Evolutionary conservation across 768 basidiomycete species (phyloP), one percentile per base, ranked within the genome.

Genomic region (Hygrocybe punicea): DNA sequence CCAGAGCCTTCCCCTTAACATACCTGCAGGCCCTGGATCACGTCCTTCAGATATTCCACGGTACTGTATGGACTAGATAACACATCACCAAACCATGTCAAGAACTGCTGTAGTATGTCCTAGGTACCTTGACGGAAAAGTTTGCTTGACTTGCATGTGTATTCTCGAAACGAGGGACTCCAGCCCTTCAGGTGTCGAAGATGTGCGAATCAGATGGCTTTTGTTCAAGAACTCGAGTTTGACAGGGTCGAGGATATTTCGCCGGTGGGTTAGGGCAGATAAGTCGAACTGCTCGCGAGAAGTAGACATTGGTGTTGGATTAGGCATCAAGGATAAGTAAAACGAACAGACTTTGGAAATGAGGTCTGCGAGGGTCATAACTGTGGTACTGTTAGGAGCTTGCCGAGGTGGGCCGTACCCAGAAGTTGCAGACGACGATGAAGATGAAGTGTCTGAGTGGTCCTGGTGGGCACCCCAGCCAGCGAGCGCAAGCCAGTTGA

Each of bases 401-500:
- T 75, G 73, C 33, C 76, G 71, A 7, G 65, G 37, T 25, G 56
- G 62, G 13, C 53, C 63, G 10, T 60, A 59, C 51, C 21, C 29
- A 11, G 59, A 59, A 56, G 62, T 58, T 60, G 56, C 50, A 51
- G 59, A 55, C 63, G 69, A 51, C 40, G 67, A 52, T 4, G 29
- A 8, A 34, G 72, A 60, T 17, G 58, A 21, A 54, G 62, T 57
- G 24, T 67, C 62, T 8, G 64, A 45, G 11, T 60, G 46, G 48
- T 75, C 71, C 42, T 77, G 78, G 8, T 80, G 76, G 9, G 79
- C 83, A 21, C 93, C 91, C 91, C 95, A 98, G 1, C 97, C 95
- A n/a, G 92, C 87, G 16, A 98, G 76, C 5, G 92, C 92, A 7
- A 98, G 81, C 87, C 95, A 98, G 65, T 98, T 98, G 23, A 95